Base-by-base conservation (phyloP, 495 filamentous ascomycete genomes). In the Astrocystis sublimbata region DNA sequence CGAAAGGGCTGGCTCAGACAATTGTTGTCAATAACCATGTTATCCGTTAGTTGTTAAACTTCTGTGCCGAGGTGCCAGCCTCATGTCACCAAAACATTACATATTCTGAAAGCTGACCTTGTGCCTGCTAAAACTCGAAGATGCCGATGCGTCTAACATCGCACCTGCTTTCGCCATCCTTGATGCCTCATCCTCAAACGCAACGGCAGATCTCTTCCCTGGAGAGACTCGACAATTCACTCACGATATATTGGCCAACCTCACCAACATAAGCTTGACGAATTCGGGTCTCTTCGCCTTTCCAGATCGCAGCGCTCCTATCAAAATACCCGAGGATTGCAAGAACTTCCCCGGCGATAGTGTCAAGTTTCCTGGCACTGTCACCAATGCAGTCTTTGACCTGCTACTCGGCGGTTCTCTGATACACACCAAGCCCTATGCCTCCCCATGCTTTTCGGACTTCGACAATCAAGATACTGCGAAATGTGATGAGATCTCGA, bases 381-480 rank as follows among this genome's bases (percentile, higher is more conserved):
- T 65, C 6, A 68, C 70, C 13, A 83, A 80, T 77, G 63, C 69
- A 5, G 61, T 76, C 8, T 78, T 87, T 41, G 76, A 85, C 63
- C 52, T 73, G 4, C 66, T 80, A 5, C 68, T 81, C 9, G 81
- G 76, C n/a, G 81, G 79, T 36, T 75, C 78, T 1, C 73, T 87
- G n/a, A 83, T 82, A 58, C 76, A 83, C 60, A 83, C 80, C 1
- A 79, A 81, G 17, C 85, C 85, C 12, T 71, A 82, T 23, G 85
- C 80, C 5, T 79, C 83, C 6, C 72, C 81, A 5, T 87, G 85
- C 71, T 86, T 83, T 49, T 59, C 62, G n/a, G 74, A 76, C 42
- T 81, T 76, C 70, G 73, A 76, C 10, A 70, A 81, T 28, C 79
- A 82, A 62, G 66, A 85, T 65, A 64, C 74, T 5, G 67, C 69